A percentile compares a stretch with the other conserved stretches of the same genome.
Conservation (phyloP, 257 asterid genomes). For the Handroanthus guayacan region DNA sequence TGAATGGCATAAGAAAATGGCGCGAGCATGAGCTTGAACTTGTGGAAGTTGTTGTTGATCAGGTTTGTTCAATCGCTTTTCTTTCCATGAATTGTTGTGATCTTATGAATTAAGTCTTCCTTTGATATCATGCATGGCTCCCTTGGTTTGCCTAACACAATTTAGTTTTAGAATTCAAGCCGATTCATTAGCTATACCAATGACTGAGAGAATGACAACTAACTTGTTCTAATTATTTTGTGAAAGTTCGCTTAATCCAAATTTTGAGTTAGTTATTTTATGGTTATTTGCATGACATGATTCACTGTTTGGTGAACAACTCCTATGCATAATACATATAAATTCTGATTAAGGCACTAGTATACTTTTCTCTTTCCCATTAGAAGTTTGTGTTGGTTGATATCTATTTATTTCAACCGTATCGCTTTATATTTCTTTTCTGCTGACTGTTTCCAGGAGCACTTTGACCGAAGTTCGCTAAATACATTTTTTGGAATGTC, state of each 20-base stretch:
- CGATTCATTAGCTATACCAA: conserved; percentile 2
- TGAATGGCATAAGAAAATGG: conserved; percentile 73
- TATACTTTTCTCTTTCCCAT: neutral
- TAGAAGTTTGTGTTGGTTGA: neutral
- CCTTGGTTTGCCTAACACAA: neutral
- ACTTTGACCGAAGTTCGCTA: neutral
- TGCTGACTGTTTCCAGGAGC: neutral
- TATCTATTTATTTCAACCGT: neutral
- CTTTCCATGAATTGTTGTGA: neutral
- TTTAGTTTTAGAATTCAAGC: neutral
- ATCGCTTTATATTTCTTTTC: neutral
- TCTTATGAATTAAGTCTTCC: conserved; percentile 1
- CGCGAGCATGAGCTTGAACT: conserved; percentile 81
- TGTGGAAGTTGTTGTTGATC: conserved; percentile 81
- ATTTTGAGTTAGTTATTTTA: neutral
- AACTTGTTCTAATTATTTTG: neutral
- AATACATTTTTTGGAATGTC: too few relatives aligned
- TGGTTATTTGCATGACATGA: neutral
- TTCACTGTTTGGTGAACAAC: neutral
- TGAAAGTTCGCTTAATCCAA: neutral
- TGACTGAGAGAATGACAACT: neutral
- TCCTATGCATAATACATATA: neutral
- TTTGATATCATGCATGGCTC: neutral
- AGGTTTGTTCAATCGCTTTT: conserved; percentile 49
- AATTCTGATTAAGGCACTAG: neutral